phyloP scores from a whole-genome alignment of 1,284 basidiomycete genomes.

The Ceratobasidium papillatum region DNA sequence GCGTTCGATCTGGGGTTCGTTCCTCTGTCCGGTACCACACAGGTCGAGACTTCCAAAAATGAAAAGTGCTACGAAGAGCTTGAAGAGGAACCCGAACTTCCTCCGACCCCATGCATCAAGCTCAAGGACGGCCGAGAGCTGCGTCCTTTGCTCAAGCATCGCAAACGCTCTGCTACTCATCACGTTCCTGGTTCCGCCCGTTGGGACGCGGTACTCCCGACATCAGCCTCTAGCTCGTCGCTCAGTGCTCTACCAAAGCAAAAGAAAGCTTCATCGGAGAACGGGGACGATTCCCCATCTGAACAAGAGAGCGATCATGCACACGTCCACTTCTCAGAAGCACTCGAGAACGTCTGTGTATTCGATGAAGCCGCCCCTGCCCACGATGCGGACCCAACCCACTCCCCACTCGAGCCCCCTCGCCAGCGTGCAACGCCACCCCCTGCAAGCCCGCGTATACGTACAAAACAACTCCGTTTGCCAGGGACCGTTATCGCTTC shows the following conservation, averaged over 20 bases:
- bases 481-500: constrained; percentile 31
- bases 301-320: background rate
- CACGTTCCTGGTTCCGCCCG: constrained; percentile 11
- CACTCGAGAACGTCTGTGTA: constrained; percentile 29
- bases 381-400: constrained; percentile 31
- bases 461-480: constrained; percentile 11
- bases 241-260: background rate
- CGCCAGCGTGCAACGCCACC: background rate
- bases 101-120: constrained; percentile 9
- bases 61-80: constrained; percentile 34
- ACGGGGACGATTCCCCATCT: background rate
- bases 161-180: constrained; percentile 32
- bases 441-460: constrained; percentile 15
- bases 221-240: constrained; percentile 3
- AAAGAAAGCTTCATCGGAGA: background rate
- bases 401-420: constrained; percentile 18
- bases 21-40: background rate
- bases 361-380: constrained; percentile 33
- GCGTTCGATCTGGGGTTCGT: constrained; percentile 34
- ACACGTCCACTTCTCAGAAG: constrained; percentile 33
- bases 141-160: constrained; percentile 35
- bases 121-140: constrained; percentile 39
- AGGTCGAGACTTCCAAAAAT: background rate
- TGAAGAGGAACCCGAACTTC: constrained; percentile 22
- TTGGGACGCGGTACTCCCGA: constrained; percentile 2